Evolutionary conservation across 1,139 yeast genomes (phyloP).

Genomic region (Taphrina flavorubra): DNA sequence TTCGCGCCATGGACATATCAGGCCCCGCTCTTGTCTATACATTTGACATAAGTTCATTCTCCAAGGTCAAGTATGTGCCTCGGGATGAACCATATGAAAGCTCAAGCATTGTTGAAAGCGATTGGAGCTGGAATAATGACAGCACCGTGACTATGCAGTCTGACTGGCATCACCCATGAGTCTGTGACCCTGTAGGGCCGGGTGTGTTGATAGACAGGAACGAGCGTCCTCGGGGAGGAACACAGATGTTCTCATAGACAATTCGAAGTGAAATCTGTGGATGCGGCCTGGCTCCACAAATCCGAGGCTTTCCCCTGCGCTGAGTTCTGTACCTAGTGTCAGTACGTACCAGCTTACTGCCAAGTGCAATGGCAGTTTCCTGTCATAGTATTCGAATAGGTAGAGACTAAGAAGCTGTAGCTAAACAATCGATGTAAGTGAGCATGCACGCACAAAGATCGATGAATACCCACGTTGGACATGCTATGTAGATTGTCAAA

Average conservation of each 20-base stretch:
- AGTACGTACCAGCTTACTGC: too few species aligned
- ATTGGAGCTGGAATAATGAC: neutral
- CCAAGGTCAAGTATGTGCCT: neutral
- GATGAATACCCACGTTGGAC: neutral
- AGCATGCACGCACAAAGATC: neutral
- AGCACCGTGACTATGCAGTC: neutral
- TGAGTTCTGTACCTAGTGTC: too few species aligned
- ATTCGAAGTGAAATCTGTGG: neutral
- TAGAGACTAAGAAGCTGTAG: too few species aligned
- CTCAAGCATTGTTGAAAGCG: conserved; percentile 1
- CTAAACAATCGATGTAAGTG: too few species aligned
- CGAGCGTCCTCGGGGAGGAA: too few species aligned
- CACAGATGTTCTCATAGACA: neutral
- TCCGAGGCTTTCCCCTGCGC: neutral
- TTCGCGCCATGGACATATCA: neutral
- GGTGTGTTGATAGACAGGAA: too few species aligned
- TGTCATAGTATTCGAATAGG: too few species aligned
- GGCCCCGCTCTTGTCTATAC: neutral
- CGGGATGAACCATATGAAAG: neutral
- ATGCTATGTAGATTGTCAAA: too few species aligned
- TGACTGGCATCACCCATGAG: too few species aligned
- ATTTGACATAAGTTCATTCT: conserved; percentile 2
- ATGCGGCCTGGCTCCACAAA: neutral
- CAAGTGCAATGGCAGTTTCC: too few species aligned
- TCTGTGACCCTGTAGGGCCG: too few species aligned